Percentiles rank a stretch among this genome's conserved stretches.
Evolutionary conservation across 2,329 filamentous ascomycete genomes (phyloP).

Genomic region (Nannizziopsis arthrosporioides): DNA sequence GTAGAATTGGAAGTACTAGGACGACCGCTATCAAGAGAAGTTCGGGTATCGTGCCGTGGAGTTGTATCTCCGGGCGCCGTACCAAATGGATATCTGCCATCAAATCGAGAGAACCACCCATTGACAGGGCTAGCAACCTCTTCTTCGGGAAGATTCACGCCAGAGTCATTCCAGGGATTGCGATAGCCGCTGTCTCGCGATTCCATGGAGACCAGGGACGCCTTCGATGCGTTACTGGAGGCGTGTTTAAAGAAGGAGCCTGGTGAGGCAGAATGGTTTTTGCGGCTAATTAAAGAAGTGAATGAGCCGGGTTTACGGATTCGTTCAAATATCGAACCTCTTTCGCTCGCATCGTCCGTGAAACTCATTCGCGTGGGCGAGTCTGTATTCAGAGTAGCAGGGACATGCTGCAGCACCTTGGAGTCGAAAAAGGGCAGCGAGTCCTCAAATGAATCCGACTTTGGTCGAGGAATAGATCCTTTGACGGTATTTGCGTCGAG

Average conservation of each 20-base stretch:
- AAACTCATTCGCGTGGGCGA: slow-evolving; percentile 81
- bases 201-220: slow-evolving; percentile 89
- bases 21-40: slow-evolving; percentile 81
- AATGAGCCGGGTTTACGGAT: slow-evolving; percentile 89
- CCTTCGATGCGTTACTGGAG: slow-evolving; percentile 80
- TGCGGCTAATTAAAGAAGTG: slow-evolving; percentile 90
- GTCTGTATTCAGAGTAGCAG: slow-evolving; percentile 66
- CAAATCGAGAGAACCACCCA: slow-evolving; percentile 43
- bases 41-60: slow-evolving; percentile 69
- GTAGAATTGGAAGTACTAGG: slow-evolving; percentile 92
- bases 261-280: slow-evolving; percentile 80
- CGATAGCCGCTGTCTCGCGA: slow-evolving; percentile 89
- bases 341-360: slow-evolving; percentile 67
- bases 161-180: slow-evolving; percentile 97
- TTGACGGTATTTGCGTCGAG: slow-evolving; percentile 81
- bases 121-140: slow-evolving; percentile 54
- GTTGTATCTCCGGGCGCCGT: slow-evolving; percentile 63
- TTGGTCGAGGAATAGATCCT: slow-evolving; percentile 91
- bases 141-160: slow-evolving; percentile 84
- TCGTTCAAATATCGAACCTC: slow-evolving; percentile 75
- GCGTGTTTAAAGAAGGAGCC: slow-evolving; percentile 87
- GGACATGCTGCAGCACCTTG: slow-evolving; percentile 87
- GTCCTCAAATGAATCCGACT: slow-evolving; percentile 97
- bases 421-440: slow-evolving; percentile 94
- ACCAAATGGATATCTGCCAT: slow-evolving; percentile 55